Base-by-base conservation (phyloP, 1,284 basidiomycete genomes). In the Ustilago crameri region DNA sequence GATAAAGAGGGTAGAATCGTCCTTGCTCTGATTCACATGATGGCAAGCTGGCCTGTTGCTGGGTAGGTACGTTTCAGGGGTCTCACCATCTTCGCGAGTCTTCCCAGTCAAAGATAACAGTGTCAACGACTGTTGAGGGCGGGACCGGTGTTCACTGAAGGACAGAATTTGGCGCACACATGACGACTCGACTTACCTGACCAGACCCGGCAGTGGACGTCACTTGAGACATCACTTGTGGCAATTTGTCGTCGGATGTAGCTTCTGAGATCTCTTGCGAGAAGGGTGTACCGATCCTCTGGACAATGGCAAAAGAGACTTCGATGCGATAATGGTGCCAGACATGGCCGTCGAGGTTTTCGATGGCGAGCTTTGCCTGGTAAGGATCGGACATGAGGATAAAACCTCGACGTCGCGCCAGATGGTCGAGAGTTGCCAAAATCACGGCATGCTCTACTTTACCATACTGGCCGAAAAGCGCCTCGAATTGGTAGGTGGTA, bases 251-350 rank as follows among this genome's bases (percentile, higher is more conserved):
- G 18, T 51, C 47, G 20, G 18, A 22, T 18, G 14, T 24, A n/a
- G 51, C 9, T 2, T 59, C 55, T 12, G 43, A 27, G 17, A 35
- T 3, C 5, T 54, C 56, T 32, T 74, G 61, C 14, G 73, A 65
- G 42, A 80, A 76, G 12, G 79, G 78, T 7, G 76, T 73, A 5
- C 76, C 76, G 41, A 70, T 74, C 32, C 81, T 77, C 54, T 83
- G 81, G 2, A 83, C 78, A 22, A 81, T 78, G 18, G 81, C 80
- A 49, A 80, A 82, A 4, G 80, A 82, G 17, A 82, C 81, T 41
- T 82, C 81, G 56, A 83, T 73, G 12, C 80, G 78, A 47, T 83
- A 83, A 18, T 79, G 71, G 46, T 75, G 67, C 81, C 81, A 83
- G 17, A 67, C 56, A 43, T 63, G 65, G 10, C 79, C 78, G 40